Base-by-base conservation (phyloP, 2,329 filamentous ascomycete species). In the Hirsutella thompsonii region DNA sequence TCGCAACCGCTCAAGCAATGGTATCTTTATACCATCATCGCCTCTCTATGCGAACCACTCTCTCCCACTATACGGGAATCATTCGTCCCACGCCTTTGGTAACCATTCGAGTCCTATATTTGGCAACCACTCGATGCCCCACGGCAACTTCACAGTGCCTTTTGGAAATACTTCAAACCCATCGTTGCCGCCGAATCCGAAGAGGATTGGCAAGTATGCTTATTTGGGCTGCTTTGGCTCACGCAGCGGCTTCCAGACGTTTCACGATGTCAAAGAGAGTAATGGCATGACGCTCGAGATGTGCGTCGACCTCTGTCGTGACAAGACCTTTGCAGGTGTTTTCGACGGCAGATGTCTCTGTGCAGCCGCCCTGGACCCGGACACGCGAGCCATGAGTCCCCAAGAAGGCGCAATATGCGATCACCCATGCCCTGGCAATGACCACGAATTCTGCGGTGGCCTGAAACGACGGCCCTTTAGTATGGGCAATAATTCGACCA, bases 261-360 rank as follows among this genome's bases (percentile, higher is more conserved):
- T 69, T 44, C 39, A 49, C 0, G 40, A 54, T 20, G 47, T 49
- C 1, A 44, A 46, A 0, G 56, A 62, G 4, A 53, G 46, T 9
- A 36, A 46, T 1, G 50, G 54, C 11, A 69, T 70, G 67, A 62
- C 63, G 11, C 54, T 60, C 16, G 51, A 60, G 39, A 47, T 45
- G 16, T 71, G 68, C 40, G 53, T 66, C 10, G 42, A 49, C n/a
- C 47, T 51, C 30, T 71, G 67, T 45, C 40, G 43, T 1, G 55
- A 54, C 2, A 48, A 44, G 30, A 58, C 53, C 16, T 69, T 64
- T 42, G 59, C 62, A 2, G 68, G 63, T 39, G 46, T 68, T 33
- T 62, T 57, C 20, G 53, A 58, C 21, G 62, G 55, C 10, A 54
- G 53, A 19, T 72, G 69, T 49, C 69, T 67, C 53, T 73, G 69